These are phyloP conservation scores for Rhizoclosmatium globosum DNA, from an alignment of 192 early-diverging fungal species.

Conservation along the genomic window DNA sequence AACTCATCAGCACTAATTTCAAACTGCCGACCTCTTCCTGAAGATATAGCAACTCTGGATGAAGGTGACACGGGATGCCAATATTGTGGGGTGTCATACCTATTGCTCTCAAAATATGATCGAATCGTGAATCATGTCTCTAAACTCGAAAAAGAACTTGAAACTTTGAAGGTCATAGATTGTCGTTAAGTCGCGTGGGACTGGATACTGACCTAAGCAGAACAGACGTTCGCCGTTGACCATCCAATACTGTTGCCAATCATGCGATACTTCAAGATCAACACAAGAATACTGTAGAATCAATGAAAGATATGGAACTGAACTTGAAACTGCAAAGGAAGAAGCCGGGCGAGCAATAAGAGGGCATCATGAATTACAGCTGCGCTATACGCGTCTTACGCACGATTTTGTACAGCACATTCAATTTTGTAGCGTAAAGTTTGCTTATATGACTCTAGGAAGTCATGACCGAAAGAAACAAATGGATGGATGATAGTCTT, in stretches of 20 bases:
- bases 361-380: constrained; percentile 34
- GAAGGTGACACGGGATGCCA: constrained; percentile 61
- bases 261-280: constrained; percentile 26
- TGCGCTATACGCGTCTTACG: constrained; percentile 39
- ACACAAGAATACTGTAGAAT: constrained; percentile 10
- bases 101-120: constrained; percentile 60
- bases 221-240: constrained; percentile 22
- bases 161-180: constrained; percentile 44
- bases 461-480: not conserved
- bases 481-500: constrained; percentile 39
- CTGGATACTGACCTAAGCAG: not conserved
- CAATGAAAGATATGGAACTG: constrained; percentile 21
- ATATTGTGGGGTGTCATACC: constrained; percentile 68
- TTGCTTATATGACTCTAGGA: constrained; percentile 9
- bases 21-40: constrained; percentile 49
- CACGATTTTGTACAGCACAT: constrained; percentile 29
- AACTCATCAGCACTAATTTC: constrained; percentile 30
- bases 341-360: constrained; percentile 32
- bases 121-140: constrained; percentile 52
- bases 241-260: constrained; percentile 28
- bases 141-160: constrained; percentile 52
- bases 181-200: not conserved
- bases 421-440: not conserved
- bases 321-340: not conserved
- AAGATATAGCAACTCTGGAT: constrained; percentile 55